Evolutionary conservation across 2,329 filamentous ascomycete species (phyloP).

Genomic region (Nemania bipapillata): DNA sequence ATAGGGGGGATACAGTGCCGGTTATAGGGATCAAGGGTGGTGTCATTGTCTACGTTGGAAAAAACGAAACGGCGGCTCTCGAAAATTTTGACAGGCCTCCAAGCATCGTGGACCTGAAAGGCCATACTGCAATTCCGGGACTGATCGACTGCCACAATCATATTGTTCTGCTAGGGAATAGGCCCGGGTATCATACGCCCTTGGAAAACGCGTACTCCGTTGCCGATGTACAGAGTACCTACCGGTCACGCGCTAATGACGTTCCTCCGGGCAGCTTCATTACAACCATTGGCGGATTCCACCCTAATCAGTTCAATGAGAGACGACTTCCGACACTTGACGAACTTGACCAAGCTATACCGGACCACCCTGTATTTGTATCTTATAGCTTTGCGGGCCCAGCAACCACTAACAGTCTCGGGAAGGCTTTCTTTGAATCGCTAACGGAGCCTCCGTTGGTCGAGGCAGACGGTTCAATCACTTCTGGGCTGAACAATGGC

Average conservation of each 20-base stretch:
- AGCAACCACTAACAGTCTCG: conserved; percentile 45
- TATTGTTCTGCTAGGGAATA: conserved; percentile 47
- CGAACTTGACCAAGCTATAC: conserved; percentile 45
- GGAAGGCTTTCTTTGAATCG: conserved; percentile 42
- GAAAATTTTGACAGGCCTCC: conserved; percentile 26
- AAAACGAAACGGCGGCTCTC: conserved; percentile 39
- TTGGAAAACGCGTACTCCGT: conserved; percentile 47
- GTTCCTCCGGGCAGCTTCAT: conserved; percentile 42
- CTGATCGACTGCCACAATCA: conserved; percentile 50
- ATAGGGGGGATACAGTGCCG: conserved; percentile 28
- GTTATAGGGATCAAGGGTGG: conserved; percentile 45
- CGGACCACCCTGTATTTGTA: conserved; percentile 44
- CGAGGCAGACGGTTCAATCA: conserved; percentile 41
- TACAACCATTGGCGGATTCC: conserved; percentile 49
- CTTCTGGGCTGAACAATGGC: conserved; percentile 42
- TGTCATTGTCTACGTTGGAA: conserved; percentile 45
- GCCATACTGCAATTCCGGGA: conserved; percentile 43
- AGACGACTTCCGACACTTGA: conserved; percentile 44
- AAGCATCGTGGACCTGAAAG: conserved; percentile 42
- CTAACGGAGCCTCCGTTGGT: conserved; percentile 29
- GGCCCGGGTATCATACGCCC: conserved; percentile 48
- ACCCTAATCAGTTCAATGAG: conserved; percentile 46
- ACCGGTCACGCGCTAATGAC: conserved; percentile 30
- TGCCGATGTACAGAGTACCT: conserved; percentile 42
- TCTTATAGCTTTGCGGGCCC: conserved; percentile 44